Evolutionary conservation across 2,329 filamentous ascomycete species (phyloP).

Genomic region (Tolypocladium endophyticum): DNA sequence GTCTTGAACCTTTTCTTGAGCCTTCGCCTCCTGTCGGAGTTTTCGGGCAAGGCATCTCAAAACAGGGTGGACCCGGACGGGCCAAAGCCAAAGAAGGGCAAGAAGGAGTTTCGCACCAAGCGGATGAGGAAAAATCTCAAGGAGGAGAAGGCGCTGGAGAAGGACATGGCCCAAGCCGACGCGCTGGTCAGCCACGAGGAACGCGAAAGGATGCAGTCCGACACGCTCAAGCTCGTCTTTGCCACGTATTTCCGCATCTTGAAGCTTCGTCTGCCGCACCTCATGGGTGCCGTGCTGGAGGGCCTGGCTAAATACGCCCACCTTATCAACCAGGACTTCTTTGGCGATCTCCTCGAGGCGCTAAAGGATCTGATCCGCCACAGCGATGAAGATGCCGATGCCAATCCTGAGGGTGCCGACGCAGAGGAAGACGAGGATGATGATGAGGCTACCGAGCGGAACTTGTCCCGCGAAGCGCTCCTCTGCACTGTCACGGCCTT

Average conservation of each 20-base stretch:
- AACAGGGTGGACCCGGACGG: constrained; percentile 52
- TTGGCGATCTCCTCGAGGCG: constrained; percentile 88
- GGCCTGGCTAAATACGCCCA: constrained; percentile 89
- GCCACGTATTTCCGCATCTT: constrained; percentile 90
- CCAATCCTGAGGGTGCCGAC: constrained; percentile 24
- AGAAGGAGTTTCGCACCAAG: constrained; percentile 85
- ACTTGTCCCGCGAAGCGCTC: constrained; percentile 75
- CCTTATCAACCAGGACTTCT: constrained; percentile 98
- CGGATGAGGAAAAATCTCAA: constrained; percentile 71
- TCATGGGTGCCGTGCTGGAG: constrained; percentile 97
- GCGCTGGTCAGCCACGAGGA: constrained; percentile 87
- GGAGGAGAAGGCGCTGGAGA: constrained; percentile 79
- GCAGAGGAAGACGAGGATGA: constrained; percentile 31
- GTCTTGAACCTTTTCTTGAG: constrained; percentile 87
- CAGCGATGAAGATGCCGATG: constrained; percentile 47
- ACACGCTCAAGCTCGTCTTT: constrained; percentile 93
- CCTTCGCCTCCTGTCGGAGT: constrained; percentile 78
- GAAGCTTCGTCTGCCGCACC: constrained; percentile 66
- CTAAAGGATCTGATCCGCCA: constrained; percentile 84
- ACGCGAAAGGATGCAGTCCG: constrained; percentile 84
- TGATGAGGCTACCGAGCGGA: constrained; percentile 43
- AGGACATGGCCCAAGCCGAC: constrained; percentile 88
- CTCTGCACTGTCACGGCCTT: constrained; percentile 95
- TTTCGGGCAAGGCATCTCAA: constrained; percentile 71
- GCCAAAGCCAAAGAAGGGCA: constrained; percentile 44